Conservation (phyloP, 129 eudicot genomes). For the Flaveria sonorensis region DNA sequence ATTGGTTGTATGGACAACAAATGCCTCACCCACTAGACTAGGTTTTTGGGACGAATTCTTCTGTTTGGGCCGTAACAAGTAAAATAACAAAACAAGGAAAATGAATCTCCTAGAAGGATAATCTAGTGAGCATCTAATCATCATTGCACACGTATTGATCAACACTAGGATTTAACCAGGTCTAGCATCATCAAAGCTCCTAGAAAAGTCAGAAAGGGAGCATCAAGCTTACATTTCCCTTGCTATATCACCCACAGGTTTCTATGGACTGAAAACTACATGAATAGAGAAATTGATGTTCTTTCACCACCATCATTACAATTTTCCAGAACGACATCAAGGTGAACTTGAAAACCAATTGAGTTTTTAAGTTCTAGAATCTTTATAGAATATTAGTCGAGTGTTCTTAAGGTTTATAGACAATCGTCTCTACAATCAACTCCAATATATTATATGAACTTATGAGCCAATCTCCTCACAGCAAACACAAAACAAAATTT, state of each 20-base stretch:
- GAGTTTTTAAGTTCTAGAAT: slow-evolving; percentile 3
- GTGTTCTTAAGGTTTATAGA: slow-evolving; percentile 15
- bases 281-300: not conserved
- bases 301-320: slow-evolving; percentile 8
- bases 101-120: not conserved
- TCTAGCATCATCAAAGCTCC: not conserved
- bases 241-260: not conserved
- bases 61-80: not conserved
- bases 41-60: no score
- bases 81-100: slow-evolving; percentile 1
- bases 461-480: no score
- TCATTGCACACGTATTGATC: not conserved
- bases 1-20: no score
- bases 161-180: not conserved
- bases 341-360: not conserved
- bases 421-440: slow-evolving; percentile 2
- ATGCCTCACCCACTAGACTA: no score
- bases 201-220: not conserved
- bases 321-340: not conserved
- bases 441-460: not conserved
- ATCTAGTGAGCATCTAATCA: not conserved
- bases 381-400: not conserved
- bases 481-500: no score
- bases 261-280: not conserved
- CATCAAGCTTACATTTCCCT: not conserved